Base-by-base conservation (phyloP, 2,329 filamentous ascomycete species). In the Mycosphaerelloides madeirae region DNA sequence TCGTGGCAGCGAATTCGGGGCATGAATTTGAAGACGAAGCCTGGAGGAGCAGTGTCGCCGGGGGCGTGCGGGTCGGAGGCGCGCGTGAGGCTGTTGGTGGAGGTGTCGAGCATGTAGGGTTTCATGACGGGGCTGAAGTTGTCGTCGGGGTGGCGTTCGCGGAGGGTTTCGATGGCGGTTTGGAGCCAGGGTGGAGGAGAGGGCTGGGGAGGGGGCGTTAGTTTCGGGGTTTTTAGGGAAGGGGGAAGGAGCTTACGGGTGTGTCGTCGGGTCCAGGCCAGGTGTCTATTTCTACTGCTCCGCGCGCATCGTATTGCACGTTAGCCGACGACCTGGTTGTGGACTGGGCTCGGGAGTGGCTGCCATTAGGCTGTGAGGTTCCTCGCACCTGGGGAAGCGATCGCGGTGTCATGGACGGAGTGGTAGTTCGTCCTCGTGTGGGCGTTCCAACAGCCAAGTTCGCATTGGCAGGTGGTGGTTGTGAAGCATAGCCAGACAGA, bases 101-200 rank as follows among this genome's bases (percentile, higher is more conserved):
- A 73, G 9, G 78, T 78, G 64, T 95, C 84, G 50, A 95, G 79
- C 29, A 33, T 83, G 18, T 81, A 87, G 67, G 94, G 90, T 49
- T 89, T 87, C 93, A 98, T 98, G 16, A 84, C 79, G 42, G 83
- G 85, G 66, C 95, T 88, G 64, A 97, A 97, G 22, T 79, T 77
- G 65, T 96, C 89, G 57, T 84, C 79, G 3, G 86, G 84, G 60
- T 95, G 91, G 14, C 68, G 68, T 48, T 76, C 73, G 55, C 81
- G 81, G 44, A 97, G 78, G 18, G 81, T 76, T 47, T 78, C 73
- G n/a, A 97, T 79, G 41, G 87, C 84, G 29, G 77, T 70, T 45
- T 76, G 73, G 44, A 98, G 84, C 93, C 93, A 97, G 44, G 79
- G 74, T n/a, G 91, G 90, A 14, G 89, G 83, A 6, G 86, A 81